A percentile compares a stretch with the other conserved stretches of the same genome.
Evolutionary conservation across 495 filamentous ascomycete species (phyloP).

Genomic region (Daldinia caldariorum): DNA sequence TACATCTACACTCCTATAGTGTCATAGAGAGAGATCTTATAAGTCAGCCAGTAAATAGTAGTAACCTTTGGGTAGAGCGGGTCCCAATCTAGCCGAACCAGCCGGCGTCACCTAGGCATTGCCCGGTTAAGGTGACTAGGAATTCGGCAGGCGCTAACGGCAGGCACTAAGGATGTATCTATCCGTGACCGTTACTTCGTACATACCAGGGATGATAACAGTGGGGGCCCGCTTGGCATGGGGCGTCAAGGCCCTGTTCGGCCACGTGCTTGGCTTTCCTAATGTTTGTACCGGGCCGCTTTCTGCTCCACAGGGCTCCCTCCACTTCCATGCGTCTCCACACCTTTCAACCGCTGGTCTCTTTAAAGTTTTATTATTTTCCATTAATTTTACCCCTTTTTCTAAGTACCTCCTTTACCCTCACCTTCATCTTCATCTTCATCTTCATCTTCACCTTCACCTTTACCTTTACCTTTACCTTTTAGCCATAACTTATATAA

Average conservation of each 20-base stretch:
- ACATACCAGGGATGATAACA: slow-evolving; percentile 8
- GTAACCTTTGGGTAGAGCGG: not conserved
- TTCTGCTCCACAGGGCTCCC: slow-evolving; percentile 9
- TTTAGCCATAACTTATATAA: not conserved
- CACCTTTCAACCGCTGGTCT: not conserved
- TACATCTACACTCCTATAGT: not conserved
- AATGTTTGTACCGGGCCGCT: slow-evolving; percentile 3
- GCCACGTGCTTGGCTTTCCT: slow-evolving; percentile 28
- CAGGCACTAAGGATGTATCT: slow-evolving; percentile 30
- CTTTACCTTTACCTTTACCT: too few relatives aligned
- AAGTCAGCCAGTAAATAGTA: not conserved
- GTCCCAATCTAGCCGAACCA: slow-evolving; percentile 29
- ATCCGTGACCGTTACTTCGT: slow-evolving; percentile 25
- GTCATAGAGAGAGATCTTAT: not conserved
- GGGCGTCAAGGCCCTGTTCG: slow-evolving; percentile 25
- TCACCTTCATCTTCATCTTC: not conserved
- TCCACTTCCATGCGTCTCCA: not conserved
- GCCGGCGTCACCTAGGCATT: slow-evolving; percentile 9
- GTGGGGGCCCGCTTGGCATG: slow-evolving; percentile 7
- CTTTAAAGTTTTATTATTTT: not conserved
- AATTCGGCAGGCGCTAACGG: slow-evolving; percentile 29
- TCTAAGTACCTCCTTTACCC: too few relatives aligned
- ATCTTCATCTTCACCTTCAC: not conserved
- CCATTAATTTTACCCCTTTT: too few relatives aligned
- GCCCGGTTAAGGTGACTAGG: slow-evolving; percentile 23